Percentiles rank a stretch among this genome's conserved stretches.
Conservation (phyloP, 2,329 filamentous ascomycete species). For the Sporothrix sp. region DNA sequence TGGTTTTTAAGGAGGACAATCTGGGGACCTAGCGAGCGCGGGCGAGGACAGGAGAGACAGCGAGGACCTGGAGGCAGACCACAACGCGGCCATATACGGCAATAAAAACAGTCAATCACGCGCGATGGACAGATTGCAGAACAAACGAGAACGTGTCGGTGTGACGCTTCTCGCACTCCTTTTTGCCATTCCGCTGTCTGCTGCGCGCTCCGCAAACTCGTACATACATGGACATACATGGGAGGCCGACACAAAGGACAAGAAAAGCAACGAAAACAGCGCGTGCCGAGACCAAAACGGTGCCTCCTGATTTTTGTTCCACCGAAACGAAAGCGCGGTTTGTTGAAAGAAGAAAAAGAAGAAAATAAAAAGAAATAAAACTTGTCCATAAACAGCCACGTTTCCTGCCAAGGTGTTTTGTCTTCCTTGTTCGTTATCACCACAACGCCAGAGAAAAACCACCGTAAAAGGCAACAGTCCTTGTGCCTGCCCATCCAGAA, state of each 20-base stretch:
- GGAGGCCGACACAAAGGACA: neutral
- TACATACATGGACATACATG: neutral
- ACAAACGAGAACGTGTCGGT: neutral
- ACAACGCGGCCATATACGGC: neutral
- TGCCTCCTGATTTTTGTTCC: conserved; percentile 1
- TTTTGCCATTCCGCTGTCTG: neutral
- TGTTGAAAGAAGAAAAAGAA: neutral
- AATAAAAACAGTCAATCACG: too few species aligned
- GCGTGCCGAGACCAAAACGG: too few species aligned
- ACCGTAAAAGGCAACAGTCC: conserved; percentile 1
- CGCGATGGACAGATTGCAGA: too few species aligned
- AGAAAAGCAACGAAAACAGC: neutral
- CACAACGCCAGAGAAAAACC: neutral
- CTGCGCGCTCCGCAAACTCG: neutral
- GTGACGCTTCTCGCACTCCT: neutral
- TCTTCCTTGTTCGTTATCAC: neutral
- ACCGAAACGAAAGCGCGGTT: neutral
- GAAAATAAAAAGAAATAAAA: neutral
- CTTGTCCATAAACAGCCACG: neutral
- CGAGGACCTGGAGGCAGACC: too few species aligned
- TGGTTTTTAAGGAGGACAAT: conserved; percentile 90
- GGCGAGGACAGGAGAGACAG: neutral
- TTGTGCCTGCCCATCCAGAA: neutral
- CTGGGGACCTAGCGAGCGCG: conserved; percentile 27
- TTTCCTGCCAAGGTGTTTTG: neutral